Conservation (phyloP, 169 alveolate genomes). For the Plasmodium vinckei region DNA sequence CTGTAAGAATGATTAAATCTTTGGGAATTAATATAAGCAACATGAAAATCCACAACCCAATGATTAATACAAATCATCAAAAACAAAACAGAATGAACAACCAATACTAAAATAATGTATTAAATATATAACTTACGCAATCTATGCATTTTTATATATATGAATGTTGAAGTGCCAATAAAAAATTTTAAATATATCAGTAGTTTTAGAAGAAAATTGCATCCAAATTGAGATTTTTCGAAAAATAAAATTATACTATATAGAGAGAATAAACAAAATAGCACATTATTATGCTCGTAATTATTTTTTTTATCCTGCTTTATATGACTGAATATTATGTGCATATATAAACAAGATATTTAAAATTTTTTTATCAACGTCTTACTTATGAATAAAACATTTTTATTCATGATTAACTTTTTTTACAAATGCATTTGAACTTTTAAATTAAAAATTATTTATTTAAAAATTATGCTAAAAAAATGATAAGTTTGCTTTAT, state of each 20-base stretch:
- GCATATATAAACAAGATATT: background rate
- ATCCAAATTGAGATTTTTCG: too few relatives aligned
- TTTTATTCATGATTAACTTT: constrained; percentile 1
- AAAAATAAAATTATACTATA: background rate
- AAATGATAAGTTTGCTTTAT: background rate
- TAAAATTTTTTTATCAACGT: background rate
- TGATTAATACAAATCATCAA: constrained; percentile 68
- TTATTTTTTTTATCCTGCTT: too few relatives aligned
- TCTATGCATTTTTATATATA: too few relatives aligned
- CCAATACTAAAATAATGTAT: constrained; percentile 20
- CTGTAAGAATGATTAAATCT: constrained; percentile 91
- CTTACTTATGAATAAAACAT: background rate
- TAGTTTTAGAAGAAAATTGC: too few relatives aligned
- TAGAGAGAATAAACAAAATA: too few relatives aligned
- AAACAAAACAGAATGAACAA: constrained; percentile 71
- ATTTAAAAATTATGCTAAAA: background rate
- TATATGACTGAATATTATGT: background rate
- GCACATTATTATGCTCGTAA: too few relatives aligned
- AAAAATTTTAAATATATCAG: background rate
- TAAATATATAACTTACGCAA: background rate
- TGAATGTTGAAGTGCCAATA: background rate
- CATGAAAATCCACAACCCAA: constrained; percentile 80
- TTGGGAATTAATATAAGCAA: constrained; percentile 87
- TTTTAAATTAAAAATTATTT: constrained; percentile 4
- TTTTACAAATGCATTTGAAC: constrained; percentile 3